Evolutionary conservation across 352 stramenopile genomes (phyloP).

Genomic region (Pythium plurisporium): DNA sequence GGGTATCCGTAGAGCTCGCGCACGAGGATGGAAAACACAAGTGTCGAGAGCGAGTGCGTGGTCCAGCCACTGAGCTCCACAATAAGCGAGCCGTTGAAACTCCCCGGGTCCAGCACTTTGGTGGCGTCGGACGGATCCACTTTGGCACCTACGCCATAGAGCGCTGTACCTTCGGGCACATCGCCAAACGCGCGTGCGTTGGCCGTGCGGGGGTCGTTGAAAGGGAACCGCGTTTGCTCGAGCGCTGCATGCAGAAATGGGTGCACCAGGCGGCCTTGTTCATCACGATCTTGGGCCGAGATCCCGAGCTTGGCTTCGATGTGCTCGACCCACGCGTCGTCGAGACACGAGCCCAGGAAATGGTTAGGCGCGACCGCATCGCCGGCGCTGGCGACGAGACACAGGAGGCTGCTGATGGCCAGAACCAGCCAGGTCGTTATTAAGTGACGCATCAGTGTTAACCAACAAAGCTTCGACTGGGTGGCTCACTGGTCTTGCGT

Average conservation of each 20-base stretch:
- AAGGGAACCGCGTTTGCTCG: slow-evolving; percentile 13
- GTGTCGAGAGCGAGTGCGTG: slow-evolving; percentile 23
- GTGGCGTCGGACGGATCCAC: slow-evolving; percentile 18
- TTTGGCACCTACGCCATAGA: slow-evolving; percentile 22
- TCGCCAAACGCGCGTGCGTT: background rate
- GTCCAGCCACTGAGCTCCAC: slow-evolving; percentile 24
- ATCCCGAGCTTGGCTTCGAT: slow-evolving; percentile 7
- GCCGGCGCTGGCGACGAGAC: background rate
- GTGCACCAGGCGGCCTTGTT: slow-evolving; percentile 8
- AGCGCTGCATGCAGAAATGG: slow-evolving; percentile 29
- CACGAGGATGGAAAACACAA: slow-evolving; percentile 29
- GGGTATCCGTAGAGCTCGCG: slow-evolving; percentile 14
- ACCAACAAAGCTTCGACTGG: no score
- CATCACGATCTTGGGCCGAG: slow-evolving; percentile 3
- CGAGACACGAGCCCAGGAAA: slow-evolving; percentile 31
- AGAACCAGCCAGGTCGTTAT: no score
- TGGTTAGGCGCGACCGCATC: slow-evolving; percentile 21
- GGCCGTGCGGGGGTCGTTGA: slow-evolving; percentile 24
- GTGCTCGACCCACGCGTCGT: slow-evolving; percentile 25
- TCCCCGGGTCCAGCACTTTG: slow-evolving; percentile 10
- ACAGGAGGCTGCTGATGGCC: no score
- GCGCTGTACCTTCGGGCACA: background rate
- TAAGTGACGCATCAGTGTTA: background rate
- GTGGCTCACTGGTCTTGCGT: no score
- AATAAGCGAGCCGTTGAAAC: slow-evolving; percentile 22